Percentiles rank a stretch among this genome's conserved stretches.
Evolutionary conservation across 306 rosid species (phyloP).

Genomic region (Hippophae tibetana): DNA sequence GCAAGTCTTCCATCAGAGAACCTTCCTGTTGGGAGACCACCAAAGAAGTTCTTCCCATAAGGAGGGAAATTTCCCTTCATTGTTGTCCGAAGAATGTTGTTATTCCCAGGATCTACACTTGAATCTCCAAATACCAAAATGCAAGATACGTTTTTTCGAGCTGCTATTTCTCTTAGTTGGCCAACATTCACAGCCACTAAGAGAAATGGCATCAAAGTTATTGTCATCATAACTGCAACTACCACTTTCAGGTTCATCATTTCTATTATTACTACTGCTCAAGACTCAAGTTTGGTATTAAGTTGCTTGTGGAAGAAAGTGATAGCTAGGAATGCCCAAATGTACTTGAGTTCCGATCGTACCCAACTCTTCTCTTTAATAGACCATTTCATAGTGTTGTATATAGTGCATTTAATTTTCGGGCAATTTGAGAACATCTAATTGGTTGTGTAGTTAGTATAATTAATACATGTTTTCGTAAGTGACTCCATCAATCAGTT

Average conservation of each 20-base stretch:
- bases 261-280: background rate
- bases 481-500: no score
- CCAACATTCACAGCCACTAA: slow-evolving; percentile 18
- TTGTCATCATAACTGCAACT: background rate
- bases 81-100: slow-evolving; percentile 48
- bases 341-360: no score
- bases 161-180: slow-evolving; percentile 18
- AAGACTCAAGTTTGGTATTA: no score
- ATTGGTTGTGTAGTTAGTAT: no score
- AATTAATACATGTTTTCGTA: no score
- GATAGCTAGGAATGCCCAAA: no score
- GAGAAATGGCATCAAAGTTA: slow-evolving; percentile 12
- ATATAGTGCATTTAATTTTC: no score
- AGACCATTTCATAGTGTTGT: no score
- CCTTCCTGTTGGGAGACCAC: slow-evolving; percentile 56
- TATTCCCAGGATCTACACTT: slow-evolving; percentile 76
- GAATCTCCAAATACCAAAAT: slow-evolving; percentile 70
- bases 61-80: slow-evolving; percentile 63
- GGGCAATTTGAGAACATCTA: no score
- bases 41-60: slow-evolving; percentile 56
- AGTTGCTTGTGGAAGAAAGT: no score
- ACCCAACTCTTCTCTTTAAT: background rate
- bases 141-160: slow-evolving; percentile 29
- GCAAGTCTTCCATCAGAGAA: slow-evolving; percentile 63
- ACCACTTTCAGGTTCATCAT: slow-evolving; percentile 2